These are phyloP conservation scores for Dimocarpus longan DNA, from an alignment of 345 rosid species.

Conservation along the genomic window DNA sequence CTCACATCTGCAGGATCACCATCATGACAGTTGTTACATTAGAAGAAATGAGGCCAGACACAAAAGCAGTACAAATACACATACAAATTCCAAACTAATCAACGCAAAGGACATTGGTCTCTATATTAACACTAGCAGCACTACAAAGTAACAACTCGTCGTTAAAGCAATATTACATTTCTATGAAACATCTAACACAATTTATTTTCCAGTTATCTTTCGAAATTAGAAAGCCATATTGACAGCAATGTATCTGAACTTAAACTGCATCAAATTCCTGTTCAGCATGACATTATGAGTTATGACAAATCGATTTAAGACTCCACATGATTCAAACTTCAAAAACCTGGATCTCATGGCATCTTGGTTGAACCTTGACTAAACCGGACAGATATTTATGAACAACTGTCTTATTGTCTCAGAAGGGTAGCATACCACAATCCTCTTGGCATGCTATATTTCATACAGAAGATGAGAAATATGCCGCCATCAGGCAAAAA, in stretches of 20 bases:
- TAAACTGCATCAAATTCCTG: background rate
- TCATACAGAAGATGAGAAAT: background rate
- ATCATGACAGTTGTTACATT: background rate
- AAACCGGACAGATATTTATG: background rate
- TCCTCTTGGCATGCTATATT: background rate
- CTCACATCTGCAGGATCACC: slow-evolving; percentile 57
- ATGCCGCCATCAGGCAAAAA: background rate
- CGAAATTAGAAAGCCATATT: background rate
- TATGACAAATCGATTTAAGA: background rate
- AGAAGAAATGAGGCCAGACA: background rate
- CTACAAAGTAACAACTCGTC: background rate
- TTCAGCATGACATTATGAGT: background rate
- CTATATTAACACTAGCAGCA: background rate
- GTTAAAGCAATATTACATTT: background rate
- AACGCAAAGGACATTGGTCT: background rate
- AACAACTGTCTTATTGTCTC: background rate
- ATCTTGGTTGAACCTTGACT: background rate
- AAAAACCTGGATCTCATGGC: background rate
- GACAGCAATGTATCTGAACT: background rate
- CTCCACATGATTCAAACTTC: background rate
- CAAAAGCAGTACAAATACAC: background rate
- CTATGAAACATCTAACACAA: background rate
- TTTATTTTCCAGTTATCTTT: background rate
- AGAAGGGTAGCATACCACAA: background rate
- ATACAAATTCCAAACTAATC: background rate